These are phyloP conservation scores for Extremus antarcticus DNA, from an alignment of 495 filamentous ascomycete species.

Conservation along the genomic window DNA sequence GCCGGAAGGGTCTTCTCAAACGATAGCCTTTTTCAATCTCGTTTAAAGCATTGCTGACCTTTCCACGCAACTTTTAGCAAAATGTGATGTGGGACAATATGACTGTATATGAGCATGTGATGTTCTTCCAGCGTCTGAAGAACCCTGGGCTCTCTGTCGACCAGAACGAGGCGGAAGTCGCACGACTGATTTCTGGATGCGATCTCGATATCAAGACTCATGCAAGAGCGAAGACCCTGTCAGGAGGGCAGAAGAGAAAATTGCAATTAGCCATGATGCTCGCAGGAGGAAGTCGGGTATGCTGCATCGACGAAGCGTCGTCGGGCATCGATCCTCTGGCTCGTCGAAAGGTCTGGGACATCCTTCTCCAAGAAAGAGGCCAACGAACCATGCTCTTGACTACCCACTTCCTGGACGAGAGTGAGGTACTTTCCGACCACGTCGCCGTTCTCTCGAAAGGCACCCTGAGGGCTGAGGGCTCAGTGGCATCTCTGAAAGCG, in stretches of 20 bases:
- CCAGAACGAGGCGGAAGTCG: constrained; percentile 39
- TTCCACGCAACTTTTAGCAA: too few species aligned
- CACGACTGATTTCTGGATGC: constrained; percentile 50
- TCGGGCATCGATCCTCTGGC: constrained; percentile 73
- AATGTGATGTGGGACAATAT: constrained; percentile 82
- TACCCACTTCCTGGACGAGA: constrained; percentile 45
- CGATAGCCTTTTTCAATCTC: too few species aligned
- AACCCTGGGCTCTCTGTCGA: neutral
- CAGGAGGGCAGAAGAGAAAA: constrained; percentile 82
- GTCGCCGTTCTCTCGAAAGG: constrained; percentile 33
- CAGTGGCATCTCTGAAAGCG: constrained; percentile 26
- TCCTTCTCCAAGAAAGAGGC: constrained; percentile 68
- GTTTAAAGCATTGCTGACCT: too few species aligned
- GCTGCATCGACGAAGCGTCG: constrained; percentile 75
- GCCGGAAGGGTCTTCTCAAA: too few species aligned
- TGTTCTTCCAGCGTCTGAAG: constrained; percentile 69
- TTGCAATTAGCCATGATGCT: constrained; percentile 89
- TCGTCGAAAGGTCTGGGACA: constrained; percentile 80
- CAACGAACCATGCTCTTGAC: constrained; percentile 70
- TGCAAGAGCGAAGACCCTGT: constrained; percentile 57
- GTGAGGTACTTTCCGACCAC: constrained; percentile 29
- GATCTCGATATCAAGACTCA: constrained; percentile 60
- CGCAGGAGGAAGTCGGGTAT: constrained; percentile 76
- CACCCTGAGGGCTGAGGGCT: constrained; percentile 25
- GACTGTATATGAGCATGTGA: constrained; percentile 69